Evolutionary conservation across 2,329 filamentous ascomycete species (phyloP).

Genomic region (Pochonia chlamydosporia): DNA sequence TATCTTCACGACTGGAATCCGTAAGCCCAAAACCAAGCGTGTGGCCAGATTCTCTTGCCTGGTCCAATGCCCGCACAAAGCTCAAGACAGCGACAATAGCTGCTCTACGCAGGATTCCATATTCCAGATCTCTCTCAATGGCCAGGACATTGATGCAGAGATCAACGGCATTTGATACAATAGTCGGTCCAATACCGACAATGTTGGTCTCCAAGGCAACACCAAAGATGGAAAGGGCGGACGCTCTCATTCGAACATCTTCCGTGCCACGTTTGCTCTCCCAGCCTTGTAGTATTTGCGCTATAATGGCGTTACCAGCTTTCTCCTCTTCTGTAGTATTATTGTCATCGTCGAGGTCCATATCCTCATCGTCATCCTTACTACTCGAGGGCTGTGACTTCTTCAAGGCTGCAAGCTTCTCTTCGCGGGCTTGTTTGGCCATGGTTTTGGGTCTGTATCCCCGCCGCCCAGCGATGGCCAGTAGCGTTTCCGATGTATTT

Average conservation of each 20-base stretch:
- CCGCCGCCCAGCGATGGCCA: conserved; percentile 59
- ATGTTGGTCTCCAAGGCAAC: conserved; percentile 55
- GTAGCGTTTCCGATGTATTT: conserved; percentile 50
- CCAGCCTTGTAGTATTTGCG: conserved; percentile 62
- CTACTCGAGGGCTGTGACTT: conserved; percentile 34
- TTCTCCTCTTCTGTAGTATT: conserved; percentile 36
- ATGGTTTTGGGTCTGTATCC: conserved; percentile 55
- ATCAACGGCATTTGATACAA: conserved; percentile 54
- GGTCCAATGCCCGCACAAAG: conserved; percentile 55
- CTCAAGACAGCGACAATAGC: conserved; percentile 59
- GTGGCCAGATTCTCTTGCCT: conserved; percentile 39
- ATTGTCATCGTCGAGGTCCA: conserved; percentile 40
- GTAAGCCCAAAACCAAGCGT: conserved; percentile 49
- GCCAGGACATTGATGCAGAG: conserved; percentile 56
- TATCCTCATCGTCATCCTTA: conserved; percentile 42
- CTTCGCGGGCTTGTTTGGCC: conserved; percentile 45
- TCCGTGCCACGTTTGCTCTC: conserved; percentile 59
- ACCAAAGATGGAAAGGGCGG: conserved; percentile 61
- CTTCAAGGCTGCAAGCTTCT: conserved; percentile 41
- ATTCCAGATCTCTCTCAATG: conserved; percentile 54
- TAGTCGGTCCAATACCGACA: conserved; percentile 43
- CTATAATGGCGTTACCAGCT: conserved; percentile 43
- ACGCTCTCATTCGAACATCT: conserved; percentile 64
- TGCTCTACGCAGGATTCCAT: conserved; percentile 60
- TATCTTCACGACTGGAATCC: conserved; percentile 51